Conservation (phyloP, 1,139 yeast species). For the Lodderomyces theae region DNA sequence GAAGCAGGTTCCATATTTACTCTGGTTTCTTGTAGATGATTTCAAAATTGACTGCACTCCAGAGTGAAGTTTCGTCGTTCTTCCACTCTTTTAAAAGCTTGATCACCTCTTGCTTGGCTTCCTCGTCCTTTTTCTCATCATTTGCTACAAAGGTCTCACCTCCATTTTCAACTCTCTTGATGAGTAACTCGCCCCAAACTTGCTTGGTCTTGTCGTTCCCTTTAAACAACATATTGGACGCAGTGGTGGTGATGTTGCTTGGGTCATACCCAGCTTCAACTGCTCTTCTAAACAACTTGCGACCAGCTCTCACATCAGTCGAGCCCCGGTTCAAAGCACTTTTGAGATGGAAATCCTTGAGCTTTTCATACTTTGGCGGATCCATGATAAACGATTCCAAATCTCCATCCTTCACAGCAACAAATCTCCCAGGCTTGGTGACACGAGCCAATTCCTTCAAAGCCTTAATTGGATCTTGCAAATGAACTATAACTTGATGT, state of each 20-base stretch:
- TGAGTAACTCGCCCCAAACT: conserved; percentile 12
- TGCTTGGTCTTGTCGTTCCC: conserved; percentile 11
- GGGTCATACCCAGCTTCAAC: conserved; percentile 20
- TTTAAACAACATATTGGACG: conserved; percentile 18
- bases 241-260: conserved; percentile 12
- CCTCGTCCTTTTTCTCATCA: conserved; percentile 13
- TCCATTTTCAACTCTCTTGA: conserved; percentile 14
- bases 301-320: conserved; percentile 19
- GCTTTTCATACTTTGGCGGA: conserved; percentile 20
- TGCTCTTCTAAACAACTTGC: conserved; percentile 17
- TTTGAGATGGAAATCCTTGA: conserved; percentile 11
- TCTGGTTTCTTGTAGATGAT: conserved; percentile 14
- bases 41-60: conserved; percentile 17
- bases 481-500: conserved; percentile 41
- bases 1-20: too few relatives aligned
- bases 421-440: conserved; percentile 36
- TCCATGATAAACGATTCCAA: conserved; percentile 16
- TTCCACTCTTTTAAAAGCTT: conserved; percentile 17
- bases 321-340: conserved; percentile 12
- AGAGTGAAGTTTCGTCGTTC: conserved; percentile 15
- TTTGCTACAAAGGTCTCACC: conserved; percentile 13
- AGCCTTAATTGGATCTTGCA: conserved; percentile 29
- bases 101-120: conserved; percentile 8
- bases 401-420: conserved; percentile 35
- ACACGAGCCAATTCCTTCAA: conserved; percentile 34